Conservation (phyloP, 208 protist genomes). For the Leishmania mexicana region DNA sequence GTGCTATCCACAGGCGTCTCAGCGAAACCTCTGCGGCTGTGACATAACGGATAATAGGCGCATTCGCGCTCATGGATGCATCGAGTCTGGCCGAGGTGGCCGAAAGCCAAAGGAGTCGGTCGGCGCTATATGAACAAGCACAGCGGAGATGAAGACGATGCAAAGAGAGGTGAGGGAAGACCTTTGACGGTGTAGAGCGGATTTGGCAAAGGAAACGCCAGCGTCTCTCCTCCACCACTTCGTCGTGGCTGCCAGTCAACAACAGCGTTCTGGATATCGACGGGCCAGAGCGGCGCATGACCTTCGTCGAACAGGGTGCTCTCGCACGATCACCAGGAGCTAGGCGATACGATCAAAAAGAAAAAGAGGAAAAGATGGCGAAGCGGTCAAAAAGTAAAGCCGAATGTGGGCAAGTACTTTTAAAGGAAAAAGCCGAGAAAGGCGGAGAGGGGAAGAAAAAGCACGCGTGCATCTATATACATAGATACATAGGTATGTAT, state of each 20-base stretch:
- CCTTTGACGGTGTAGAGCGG: background rate
- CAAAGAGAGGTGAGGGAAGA: background rate
- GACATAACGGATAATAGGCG: too few species aligned
- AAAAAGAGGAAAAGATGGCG: background rate
- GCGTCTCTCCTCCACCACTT: background rate
- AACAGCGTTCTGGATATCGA: background rate
- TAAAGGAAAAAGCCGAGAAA: too few species aligned
- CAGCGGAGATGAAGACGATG: background rate
- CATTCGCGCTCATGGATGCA: background rate
- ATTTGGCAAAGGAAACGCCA: background rate
- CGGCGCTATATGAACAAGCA: background rate
- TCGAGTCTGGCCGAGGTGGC: background rate
- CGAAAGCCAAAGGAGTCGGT: background rate
- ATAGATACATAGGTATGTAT: background rate
- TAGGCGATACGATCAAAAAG: background rate
- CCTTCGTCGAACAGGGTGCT: background rate
- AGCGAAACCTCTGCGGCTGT: constrained; percentile 11
- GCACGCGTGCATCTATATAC: background rate
- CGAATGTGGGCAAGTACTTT: background rate
- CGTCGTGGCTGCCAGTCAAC: background rate
- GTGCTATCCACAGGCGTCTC: constrained; percentile 31
- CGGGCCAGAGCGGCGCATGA: background rate
- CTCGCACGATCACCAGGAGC: background rate
- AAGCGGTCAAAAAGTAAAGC: background rate
- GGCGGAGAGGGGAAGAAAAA: background rate